A percentile compares a stretch with the other conserved stretches of the same genome.
phyloP scores from a whole-genome alignment of 768 basidiomycete species.

The Lentinula edodes region DNA sequence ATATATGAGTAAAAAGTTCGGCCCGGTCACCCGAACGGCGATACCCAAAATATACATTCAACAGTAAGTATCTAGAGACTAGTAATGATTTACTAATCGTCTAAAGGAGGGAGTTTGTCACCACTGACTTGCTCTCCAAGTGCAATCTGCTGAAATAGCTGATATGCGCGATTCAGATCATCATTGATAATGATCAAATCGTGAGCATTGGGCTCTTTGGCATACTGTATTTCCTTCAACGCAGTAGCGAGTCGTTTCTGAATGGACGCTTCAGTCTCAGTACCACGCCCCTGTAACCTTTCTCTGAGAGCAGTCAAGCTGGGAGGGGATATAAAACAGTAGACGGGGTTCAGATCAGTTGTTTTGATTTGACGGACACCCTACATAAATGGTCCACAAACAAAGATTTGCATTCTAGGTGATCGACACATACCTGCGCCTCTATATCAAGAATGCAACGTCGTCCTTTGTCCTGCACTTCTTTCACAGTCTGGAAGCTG shows the following conservation, averaged over 20 bases:
- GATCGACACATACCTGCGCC: slow-evolving; percentile 62
- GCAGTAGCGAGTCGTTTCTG: slow-evolving; percentile 75
- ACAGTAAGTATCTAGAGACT: neutral
- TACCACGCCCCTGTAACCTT: slow-evolving; percentile 76
- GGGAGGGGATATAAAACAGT: slow-evolving; percentile 90
- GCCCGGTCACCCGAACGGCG: neutral
- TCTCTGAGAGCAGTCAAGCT: slow-evolving; percentile 60
- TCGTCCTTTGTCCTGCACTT: slow-evolving; percentile 60
- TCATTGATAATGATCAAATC: slow-evolving; percentile 90
- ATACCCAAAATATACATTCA: neutral
- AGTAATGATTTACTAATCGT: slow-evolving; percentile 31
- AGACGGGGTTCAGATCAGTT: slow-evolving; percentile 77
- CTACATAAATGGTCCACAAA: slow-evolving; percentile 33
- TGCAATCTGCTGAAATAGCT: slow-evolving; percentile 69
- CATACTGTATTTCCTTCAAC: slow-evolving; percentile 76
- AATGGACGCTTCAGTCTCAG: slow-evolving; percentile 71
- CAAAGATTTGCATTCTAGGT: slow-evolving; percentile 4
- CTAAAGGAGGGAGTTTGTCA: slow-evolving; percentile 63
- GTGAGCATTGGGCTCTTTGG: slow-evolving; percentile 66
- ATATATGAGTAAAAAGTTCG: neutral
- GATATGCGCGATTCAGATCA: slow-evolving; percentile 78
- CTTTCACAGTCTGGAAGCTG: slow-evolving; percentile 68
- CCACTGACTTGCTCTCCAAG: slow-evolving; percentile 53
- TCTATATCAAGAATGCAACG: slow-evolving; percentile 96
- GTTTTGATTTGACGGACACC: slow-evolving; percentile 90